phyloP scores from a whole-genome alignment of 331 rosid species.

The Phaseolus coccineus region DNA sequence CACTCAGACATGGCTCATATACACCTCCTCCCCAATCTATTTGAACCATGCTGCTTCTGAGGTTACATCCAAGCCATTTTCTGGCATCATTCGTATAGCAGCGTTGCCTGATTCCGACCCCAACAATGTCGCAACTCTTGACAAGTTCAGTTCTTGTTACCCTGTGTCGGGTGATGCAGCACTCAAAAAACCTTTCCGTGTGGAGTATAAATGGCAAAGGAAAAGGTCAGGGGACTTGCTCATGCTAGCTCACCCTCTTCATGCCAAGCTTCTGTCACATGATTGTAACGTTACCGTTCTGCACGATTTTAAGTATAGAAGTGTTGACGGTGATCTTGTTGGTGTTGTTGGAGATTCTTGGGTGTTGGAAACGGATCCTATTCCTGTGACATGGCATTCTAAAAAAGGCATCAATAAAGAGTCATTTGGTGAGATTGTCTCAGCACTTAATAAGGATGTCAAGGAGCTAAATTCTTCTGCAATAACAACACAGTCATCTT shows the following conservation, averaged over 20 bases:
- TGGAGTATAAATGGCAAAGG: slow-evolving; percentile 68
- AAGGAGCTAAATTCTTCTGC: slow-evolving; percentile 46
- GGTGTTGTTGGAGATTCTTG: slow-evolving; percentile 62
- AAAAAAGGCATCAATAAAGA: slow-evolving; percentile 50
- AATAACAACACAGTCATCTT: slow-evolving; percentile 51
- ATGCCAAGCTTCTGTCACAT: slow-evolving; percentile 52
- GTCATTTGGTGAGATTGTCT: slow-evolving; percentile 48
- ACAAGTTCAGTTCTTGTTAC: slow-evolving; percentile 60
- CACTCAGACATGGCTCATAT: slow-evolving; percentile 53
- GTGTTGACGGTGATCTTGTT: slow-evolving; percentile 59
- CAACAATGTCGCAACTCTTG: slow-evolving; percentile 44
- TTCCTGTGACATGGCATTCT: slow-evolving; percentile 66
- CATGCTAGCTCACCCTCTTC: slow-evolving; percentile 81
- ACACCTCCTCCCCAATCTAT: slow-evolving; percentile 57
- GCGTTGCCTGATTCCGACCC: slow-evolving; percentile 43
- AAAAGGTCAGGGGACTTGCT: slow-evolving; percentile 60
- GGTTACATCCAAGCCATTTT: slow-evolving; percentile 57
- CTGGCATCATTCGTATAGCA: slow-evolving; percentile 66
- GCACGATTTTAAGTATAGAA: slow-evolving; percentile 54
- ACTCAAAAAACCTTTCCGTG: slow-evolving; percentile 48
- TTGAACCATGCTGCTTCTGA: slow-evolving; percentile 41
- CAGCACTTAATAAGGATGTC: slow-evolving; percentile 60
- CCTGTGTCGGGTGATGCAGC: slow-evolving; percentile 62
- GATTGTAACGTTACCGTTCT: slow-evolving; percentile 44
- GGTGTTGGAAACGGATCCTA: slow-evolving; percentile 54